Evolutionary conservation across 2,329 filamentous ascomycete species (phyloP), one percentile per base, ranked within the genome.

Genomic region (Xylaria sp.): DNA sequence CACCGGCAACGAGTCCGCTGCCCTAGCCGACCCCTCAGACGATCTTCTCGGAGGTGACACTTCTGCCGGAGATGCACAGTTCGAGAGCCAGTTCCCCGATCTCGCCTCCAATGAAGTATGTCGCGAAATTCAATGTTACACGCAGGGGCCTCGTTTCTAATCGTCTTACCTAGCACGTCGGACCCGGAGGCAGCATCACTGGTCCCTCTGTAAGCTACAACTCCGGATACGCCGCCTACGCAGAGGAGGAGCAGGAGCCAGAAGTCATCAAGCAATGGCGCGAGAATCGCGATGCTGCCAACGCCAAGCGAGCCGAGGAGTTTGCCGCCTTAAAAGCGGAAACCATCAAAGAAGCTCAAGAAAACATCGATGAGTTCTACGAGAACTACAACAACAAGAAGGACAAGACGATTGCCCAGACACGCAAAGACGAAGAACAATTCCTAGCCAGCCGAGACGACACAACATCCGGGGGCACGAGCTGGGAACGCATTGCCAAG

Each of bases 341-440:
- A 79, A 98, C 94, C 1, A 84, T 98, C 78, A 90, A 93, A 79
- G 93, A 96, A 75, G 96, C 96, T 11, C 93, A 94, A 78, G 88
- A 94, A 79, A 96, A 97, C 80, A 97, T 99, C 72, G 96, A 99
- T 80, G 96, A 98, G 80, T 99, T 98, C 83, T 99, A 99, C 85
- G 94, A 98, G 79, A 98, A 97, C 82, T 99, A 99, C 86, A 98
- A 98, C 85, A 90, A 92, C 81, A 97, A 98, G 85, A 95, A 96
- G 81, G 96, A 99, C 80, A 98, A 98, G 87, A 89, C 88, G 68
- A 91, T 98, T 74, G 86, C 91, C 24, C 93, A 97, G 84, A 96
- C 95, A 65, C 89, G 91, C 76, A 92, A 92, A 80, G 96, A 99
- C 75, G 96, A 95, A 6, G 95, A 98, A 77, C 90, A 97, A 78